Percentiles rank a stretch among this genome's conserved stretches.
phyloP scores from a whole-genome alignment of 805 yeast species.

The Clavispora vitiphila region DNA sequence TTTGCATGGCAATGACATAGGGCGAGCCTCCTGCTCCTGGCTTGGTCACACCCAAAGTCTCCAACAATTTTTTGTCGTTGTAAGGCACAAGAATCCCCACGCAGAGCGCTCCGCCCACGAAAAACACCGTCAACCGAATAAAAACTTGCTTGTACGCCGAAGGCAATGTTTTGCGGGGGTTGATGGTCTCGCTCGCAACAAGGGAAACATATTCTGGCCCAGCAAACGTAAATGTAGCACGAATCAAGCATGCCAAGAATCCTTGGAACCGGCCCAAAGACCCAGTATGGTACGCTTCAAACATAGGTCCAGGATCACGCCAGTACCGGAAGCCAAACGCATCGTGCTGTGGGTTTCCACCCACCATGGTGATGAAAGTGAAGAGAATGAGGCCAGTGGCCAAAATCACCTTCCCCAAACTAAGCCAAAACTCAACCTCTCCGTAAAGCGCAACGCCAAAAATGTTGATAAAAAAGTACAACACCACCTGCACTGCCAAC shows the following conservation, averaged over 20 bases:
- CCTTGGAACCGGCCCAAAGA: slow-evolving; percentile 65
- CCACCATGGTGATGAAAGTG: slow-evolving; percentile 17
- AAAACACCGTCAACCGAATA: slow-evolving; percentile 60
- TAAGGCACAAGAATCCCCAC: slow-evolving; percentile 74
- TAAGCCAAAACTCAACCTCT: slow-evolving; percentile 49
- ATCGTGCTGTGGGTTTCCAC: slow-evolving; percentile 17
- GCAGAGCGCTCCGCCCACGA: slow-evolving; percentile 68
- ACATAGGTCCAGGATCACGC: slow-evolving; percentile 17
- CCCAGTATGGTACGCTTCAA: slow-evolving; percentile 35
- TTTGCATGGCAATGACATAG: slow-evolving; percentile 73
- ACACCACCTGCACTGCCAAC: slow-evolving; percentile 56
- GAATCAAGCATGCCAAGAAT: slow-evolving; percentile 60
- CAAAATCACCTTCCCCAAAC: slow-evolving; percentile 33
- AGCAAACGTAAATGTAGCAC: slow-evolving; percentile 74
- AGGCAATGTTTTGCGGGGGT: slow-evolving; percentile 72
- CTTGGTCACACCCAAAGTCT: slow-evolving; percentile 49
- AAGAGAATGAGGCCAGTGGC: slow-evolving; percentile 16
- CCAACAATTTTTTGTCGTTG: slow-evolving; percentile 53
- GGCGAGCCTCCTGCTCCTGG: slow-evolving; percentile 85
- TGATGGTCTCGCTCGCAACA: slow-evolving; percentile 77
- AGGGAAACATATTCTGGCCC: slow-evolving; percentile 85
- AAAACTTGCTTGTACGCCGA: slow-evolving; percentile 74
- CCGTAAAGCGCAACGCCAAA: slow-evolving; percentile 48
- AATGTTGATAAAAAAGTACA: slow-evolving; percentile 50
- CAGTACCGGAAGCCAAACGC: slow-evolving; percentile 19